Evolutionary conservation across 1,284 basidiomycete genomes (phyloP).

Genomic region (Cutaneotrichosporon cutaneum): DNA sequence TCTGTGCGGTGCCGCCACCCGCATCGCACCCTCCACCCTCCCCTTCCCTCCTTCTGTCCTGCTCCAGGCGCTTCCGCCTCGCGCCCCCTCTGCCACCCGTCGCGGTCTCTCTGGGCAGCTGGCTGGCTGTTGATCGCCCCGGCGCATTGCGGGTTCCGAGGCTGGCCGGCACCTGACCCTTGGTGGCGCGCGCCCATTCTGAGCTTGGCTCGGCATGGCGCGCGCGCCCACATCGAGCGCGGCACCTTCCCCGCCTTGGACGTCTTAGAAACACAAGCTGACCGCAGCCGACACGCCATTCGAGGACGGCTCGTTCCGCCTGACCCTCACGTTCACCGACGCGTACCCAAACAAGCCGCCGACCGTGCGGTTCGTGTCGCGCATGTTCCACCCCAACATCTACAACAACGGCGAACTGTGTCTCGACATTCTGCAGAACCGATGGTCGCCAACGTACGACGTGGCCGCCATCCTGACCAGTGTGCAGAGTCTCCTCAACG

Average conservation of each 20-base stretch:
- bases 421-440: constrained; percentile 95
- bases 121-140: no score
- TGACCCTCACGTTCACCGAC: constrained; percentile 92
- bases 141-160: no score
- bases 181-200: not conserved
- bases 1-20: constrained; percentile 4
- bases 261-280: constrained; percentile 6
- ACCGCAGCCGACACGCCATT: constrained; percentile 89
- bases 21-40: not conserved
- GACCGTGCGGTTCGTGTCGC: constrained; percentile 91
- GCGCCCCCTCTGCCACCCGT: constrained; percentile 5
- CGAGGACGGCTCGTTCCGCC: constrained; percentile 97
- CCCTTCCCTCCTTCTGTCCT: constrained; percentile 12
- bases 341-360: constrained; percentile 98
- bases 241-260: not conserved
- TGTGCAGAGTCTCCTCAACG: constrained; percentile 91
- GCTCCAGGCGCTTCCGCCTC: not conserved
- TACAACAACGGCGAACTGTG: constrained; percentile 98
- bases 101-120: not conserved
- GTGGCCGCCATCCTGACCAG: constrained; percentile 96
- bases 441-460: constrained; percentile 98
- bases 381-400: constrained; percentile 99
- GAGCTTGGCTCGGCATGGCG: no score
- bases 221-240: no score
- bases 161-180: not conserved